Conservation (phyloP, 2,329 filamentous ascomycete species). For the Didymella sp. region DNA sequence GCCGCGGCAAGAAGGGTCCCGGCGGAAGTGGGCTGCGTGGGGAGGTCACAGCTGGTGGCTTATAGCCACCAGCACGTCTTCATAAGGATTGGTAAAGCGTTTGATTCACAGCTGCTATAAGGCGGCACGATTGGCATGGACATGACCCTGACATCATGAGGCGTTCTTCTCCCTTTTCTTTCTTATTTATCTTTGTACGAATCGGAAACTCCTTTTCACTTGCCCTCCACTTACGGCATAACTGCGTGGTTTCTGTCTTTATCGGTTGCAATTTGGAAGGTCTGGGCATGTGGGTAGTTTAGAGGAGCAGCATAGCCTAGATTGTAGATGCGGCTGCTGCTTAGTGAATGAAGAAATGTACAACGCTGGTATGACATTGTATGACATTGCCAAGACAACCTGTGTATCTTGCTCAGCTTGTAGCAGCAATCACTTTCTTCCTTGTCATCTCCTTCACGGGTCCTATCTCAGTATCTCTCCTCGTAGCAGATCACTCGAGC, state of each 20-base stretch:
- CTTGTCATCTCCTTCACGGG: too few relatives aligned
- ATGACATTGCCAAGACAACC: too few relatives aligned
- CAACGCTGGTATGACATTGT: not conserved
- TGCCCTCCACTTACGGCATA: slow-evolving; percentile 14
- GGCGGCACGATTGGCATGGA: slow-evolving; percentile 19
- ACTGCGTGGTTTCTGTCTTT: slow-evolving; percentile 11
- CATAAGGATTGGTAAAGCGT: slow-evolving; percentile 40
- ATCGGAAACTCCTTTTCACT: slow-evolving; percentile 4
- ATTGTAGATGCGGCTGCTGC: slow-evolving; percentile 14
- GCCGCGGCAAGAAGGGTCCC: slow-evolving; percentile 62
- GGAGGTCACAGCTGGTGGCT: slow-evolving; percentile 47
- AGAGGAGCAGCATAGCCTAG: slow-evolving; percentile 11
- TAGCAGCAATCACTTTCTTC: too few relatives aligned
- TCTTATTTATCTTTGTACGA: slow-evolving; percentile 9
- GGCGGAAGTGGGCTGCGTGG: slow-evolving; percentile 56
- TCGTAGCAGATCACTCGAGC: too few relatives aligned
- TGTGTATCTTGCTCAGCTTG: too few relatives aligned
- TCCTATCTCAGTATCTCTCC: too few relatives aligned
- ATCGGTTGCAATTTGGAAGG: not conserved
- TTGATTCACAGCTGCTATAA: slow-evolving; percentile 15
- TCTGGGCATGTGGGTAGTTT: not conserved
- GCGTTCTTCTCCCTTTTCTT: slow-evolving; percentile 27
- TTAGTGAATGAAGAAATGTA: not conserved
- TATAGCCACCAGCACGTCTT: slow-evolving; percentile 42
- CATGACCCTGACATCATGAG: slow-evolving; percentile 27